A percentile compares a stretch with the other conserved stretches of the same genome.
Conservation (phyloP, 2,329 filamentous ascomycete species). For the Cercospora janseana region DNA sequence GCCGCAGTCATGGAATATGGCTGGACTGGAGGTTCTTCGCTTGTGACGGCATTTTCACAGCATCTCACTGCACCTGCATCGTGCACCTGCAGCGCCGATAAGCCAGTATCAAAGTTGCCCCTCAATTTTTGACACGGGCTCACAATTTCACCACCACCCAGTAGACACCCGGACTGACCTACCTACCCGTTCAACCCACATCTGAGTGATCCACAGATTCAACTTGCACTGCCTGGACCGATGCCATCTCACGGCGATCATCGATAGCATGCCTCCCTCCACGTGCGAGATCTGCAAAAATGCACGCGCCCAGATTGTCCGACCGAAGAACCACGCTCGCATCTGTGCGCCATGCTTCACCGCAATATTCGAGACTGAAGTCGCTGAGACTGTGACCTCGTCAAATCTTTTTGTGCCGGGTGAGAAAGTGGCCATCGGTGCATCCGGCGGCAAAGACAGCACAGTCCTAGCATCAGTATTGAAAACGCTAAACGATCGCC, state of each 20-base stretch:
- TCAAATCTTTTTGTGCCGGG: slow-evolving; percentile 78
- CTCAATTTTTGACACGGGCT: no score
- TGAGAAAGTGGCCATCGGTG: slow-evolving; percentile 88
- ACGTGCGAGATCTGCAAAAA: slow-evolving; percentile 73
- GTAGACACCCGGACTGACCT: no score
- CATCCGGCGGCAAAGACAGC: slow-evolving; percentile 95
- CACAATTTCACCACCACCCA: no score
- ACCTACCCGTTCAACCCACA: no score
- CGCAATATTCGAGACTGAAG: slow-evolving; percentile 81
- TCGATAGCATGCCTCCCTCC: slow-evolving; percentile 62
- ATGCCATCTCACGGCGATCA: not conserved
- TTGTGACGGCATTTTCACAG: no score
- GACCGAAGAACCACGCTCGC: slow-evolving; percentile 92
- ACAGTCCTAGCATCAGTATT: slow-evolving; percentile 92
- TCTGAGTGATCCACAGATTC: no score
- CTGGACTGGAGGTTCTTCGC: no score
- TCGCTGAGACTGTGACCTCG: slow-evolving; percentile 85
- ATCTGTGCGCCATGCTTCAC: slow-evolving; percentile 90
- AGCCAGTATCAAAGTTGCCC: no score
- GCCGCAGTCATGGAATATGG: no score
- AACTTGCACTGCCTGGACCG: no score
- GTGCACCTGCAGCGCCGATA: no score
- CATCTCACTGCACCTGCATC: no score
- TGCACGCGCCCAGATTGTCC: slow-evolving; percentile 80
- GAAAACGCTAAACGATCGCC: slow-evolving; percentile 87